Base-by-base conservation (phyloP, 1,139 yeast species). In the Pichia sp. region DNA sequence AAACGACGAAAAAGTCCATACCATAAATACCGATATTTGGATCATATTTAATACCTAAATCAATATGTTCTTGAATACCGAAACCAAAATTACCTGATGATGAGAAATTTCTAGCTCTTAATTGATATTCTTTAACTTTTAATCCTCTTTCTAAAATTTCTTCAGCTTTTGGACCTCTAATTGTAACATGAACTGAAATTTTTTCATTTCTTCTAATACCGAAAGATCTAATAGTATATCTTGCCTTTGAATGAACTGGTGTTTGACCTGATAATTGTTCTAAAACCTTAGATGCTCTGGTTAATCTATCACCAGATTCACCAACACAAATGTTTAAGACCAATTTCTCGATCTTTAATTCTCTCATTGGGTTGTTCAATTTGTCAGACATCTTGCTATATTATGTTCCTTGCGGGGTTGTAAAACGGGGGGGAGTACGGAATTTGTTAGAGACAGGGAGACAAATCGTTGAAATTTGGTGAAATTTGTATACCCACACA, bases 191-290 rank as follows among this genome's bases (percentile, higher is more conserved):
- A 61, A 89, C 97, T 57, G 98, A 88, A 67, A 91, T 91, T 83
- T 91, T 89, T 77, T 91, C 99, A 77, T 91, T 91, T 85, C 99
- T 86, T 83, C 99, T 88, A 81, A 91, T 91, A 81, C 97, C 96
- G 74, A 91, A 91, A 55, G 97, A 85, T 84, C 99, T 86, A 68
- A 91, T 96, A 59, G 98, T 91, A 88, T 91, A 91, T 79, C 98
- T 85, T 64, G 98, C 98, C 84, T 93, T 91, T 64, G 98, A 89
- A 76, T 86, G 96, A 63, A 91, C 99, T 71, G 98, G 98, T 64
- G 98, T 91, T 78, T 91, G 99, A 88, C 98, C 98, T 61, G 97
- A 89, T 66, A 91, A 84, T 79, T 93, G 98, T 79, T 91, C 99
- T 69, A 91, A 82, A 66, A 91, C 98, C 83, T 91, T 91, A 68